Percentiles rank a stretch among this genome's conserved stretches.
Evolutionary conservation across 345 rosid species (phyloP).

Genomic region (Cardiospermum halicacabum): DNA sequence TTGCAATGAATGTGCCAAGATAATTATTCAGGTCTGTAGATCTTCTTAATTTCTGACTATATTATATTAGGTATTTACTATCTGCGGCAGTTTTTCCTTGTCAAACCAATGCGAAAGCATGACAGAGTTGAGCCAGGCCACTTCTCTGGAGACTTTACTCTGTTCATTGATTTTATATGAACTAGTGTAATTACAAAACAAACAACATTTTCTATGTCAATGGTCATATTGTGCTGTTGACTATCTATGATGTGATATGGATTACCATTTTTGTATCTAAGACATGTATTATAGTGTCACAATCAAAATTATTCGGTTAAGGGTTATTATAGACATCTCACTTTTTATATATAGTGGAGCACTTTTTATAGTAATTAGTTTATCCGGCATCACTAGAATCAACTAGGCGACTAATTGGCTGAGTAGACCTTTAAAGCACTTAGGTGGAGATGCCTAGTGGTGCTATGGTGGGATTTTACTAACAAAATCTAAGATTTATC

Average conservation of each 20-base stretch:
- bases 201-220: neutral
- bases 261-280: neutral
- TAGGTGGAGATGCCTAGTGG: too few species aligned
- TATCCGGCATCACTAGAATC: too few species aligned
- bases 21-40: slow-evolving; percentile 78
- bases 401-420: too few species aligned
- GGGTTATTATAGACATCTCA: too few species aligned
- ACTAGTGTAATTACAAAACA: neutral
- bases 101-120: neutral
- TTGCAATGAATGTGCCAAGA: slow-evolving; percentile 98
- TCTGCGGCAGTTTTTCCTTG: neutral
- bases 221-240: neutral
- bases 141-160: neutral
- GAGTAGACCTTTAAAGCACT: too few species aligned
- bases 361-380: too few species aligned
- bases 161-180: neutral
- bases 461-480: too few species aligned
- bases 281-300: too few species aligned
- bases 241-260: neutral
- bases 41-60: slow-evolving; percentile 9
- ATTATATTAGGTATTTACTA: neutral
- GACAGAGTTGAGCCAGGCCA: neutral
- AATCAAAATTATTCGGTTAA: too few species aligned
- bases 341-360: too few species aligned
- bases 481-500: neutral